Evolutionary conservation across 306 rosid genomes (phyloP), one percentile per base, ranked within the genome.

Genomic region (Cicer yamashitae): DNA sequence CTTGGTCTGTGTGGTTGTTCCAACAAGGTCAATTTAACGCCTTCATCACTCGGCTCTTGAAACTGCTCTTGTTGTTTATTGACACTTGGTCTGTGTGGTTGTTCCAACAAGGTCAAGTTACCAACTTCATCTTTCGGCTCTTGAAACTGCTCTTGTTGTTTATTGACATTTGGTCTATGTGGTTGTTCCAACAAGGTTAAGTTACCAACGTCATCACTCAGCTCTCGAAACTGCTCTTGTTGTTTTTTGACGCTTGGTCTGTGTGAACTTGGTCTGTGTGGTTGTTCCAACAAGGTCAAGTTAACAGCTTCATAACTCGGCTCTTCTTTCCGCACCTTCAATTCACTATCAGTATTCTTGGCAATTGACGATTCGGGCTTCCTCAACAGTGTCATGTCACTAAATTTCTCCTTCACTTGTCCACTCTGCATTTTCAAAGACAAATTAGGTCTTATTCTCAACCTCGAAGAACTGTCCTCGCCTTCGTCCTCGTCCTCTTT

Each of bases 361-460:
- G 71, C 70, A 75, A 66, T 78, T 17, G 75, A 20, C 4, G 80
- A 86, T 70, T 82, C 91, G 0, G 98, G 99, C 86, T 96, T 96
- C 73, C 89, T 88, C 87, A 96, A 88, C 12, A 96, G 74, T 0
- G 89, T 84, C 96, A 96, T 92, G 69, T 92, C 89, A 77, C 91
- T 88, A 81, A 92, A 96, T 78, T 53, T 83, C 18, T 86, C 97
- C 82, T 88, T 86, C 37, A 71, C 80, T 11, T 58, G 85, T 61
- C 43, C 82, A 70, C 70, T 65, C 75, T 66, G 73, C 93, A 90
- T 90, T 68, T 71, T 80, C 66, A 92, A 63, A 0, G 90, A 82
- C 81, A 92, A 87, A 87, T 96, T 96, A 0, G 96, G 93, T 76
- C 77, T 88, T 46, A 90, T 86, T 69, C 88, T 88, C 87, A 92